Conservation (phyloP, 2,329 filamentous ascomycete species). For the Escovopsis weberi region DNA sequence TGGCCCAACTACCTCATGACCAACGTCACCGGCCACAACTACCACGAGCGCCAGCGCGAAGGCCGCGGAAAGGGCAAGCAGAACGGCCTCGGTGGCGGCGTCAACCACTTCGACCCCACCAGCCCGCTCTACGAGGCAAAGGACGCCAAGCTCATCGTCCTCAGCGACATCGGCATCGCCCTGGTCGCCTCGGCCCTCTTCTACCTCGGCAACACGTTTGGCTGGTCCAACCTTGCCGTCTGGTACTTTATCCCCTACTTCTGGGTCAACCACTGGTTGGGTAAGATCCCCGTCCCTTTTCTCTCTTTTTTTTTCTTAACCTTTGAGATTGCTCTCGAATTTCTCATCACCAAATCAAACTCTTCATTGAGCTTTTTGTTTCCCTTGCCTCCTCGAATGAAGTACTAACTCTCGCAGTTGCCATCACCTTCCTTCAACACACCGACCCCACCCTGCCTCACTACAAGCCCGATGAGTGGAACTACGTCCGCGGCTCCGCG, state of each 20-base stretch:
- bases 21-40: conserved; percentile 95
- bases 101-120: conserved; percentile 87
- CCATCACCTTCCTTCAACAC: conserved; percentile 95
- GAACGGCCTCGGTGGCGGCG: conserved; percentile 66
- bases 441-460: conserved; percentile 89
- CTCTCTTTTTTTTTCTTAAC: neutral
- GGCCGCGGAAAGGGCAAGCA: conserved; percentile 85
- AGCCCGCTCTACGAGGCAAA: conserved; percentile 86
- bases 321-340: neutral
- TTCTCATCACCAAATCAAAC: neutral
- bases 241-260: conserved; percentile 95
- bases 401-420: conserved; percentile 41
- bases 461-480: conserved; percentile 79
- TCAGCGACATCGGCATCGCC: conserved; percentile 72
- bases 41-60: conserved; percentile 80
- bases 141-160: conserved; percentile 72
- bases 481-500: conserved; percentile 81
- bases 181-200: conserved; percentile 48
- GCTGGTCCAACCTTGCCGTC: conserved; percentile 73
- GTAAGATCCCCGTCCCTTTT: conserved; percentile 39
- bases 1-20: conserved; percentile 85
- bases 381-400: too few relatives aligned
- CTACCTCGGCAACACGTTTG: conserved; percentile 61
- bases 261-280: conserved; percentile 98
- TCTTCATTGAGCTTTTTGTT: conserved; percentile 13